These are phyloP conservation scores for Eutrema japonicum DNA, from an alignment of 345 rosid species.

Conservation along the genomic window DNA sequence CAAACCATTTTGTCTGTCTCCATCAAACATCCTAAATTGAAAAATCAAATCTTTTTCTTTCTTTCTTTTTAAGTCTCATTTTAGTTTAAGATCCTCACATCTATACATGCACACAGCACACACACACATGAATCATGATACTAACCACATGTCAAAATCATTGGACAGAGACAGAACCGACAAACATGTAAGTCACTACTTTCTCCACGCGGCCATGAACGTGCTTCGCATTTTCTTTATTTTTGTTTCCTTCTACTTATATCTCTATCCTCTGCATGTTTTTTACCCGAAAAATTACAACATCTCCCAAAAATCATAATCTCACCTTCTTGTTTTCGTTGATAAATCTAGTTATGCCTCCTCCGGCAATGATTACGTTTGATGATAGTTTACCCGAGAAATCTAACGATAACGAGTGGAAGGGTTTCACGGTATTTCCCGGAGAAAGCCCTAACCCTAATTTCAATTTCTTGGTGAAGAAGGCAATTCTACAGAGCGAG, in stretches of 20 bases:
- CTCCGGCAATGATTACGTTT: conserved; percentile 37
- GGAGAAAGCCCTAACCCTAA: conserved; percentile 32
- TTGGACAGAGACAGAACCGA: conserved; percentile 27
- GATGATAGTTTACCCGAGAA: conserved; percentile 25
- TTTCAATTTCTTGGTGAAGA: conserved; percentile 36
- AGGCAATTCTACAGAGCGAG: conserved; percentile 23
- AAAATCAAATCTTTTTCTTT: neutral
- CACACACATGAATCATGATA: conserved; percentile 18
- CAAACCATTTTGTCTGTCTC: conserved; percentile 35
- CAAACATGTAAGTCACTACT: conserved; percentile 45
- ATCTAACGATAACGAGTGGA: conserved; percentile 30
- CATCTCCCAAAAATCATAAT: neutral
- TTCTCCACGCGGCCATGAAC: conserved; percentile 21
- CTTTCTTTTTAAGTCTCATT: neutral
- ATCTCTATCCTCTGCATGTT: conserved; percentile 27
- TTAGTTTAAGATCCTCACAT: neutral
- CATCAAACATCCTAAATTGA: conserved; percentile 30
- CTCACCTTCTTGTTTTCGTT: neutral
- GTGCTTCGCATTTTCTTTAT: conserved; percentile 41
- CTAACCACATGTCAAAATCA: conserved; percentile 36
- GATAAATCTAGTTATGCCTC: conserved; percentile 32
- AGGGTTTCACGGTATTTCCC: conserved; percentile 38
- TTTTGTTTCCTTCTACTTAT: conserved; percentile 12
- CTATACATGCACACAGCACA: neutral
- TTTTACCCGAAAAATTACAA: conserved; percentile 27